A percentile compares a stretch with the other conserved stretches of the same genome.
These are phyloP conservation scores for Arachnomyces sp. DNA, from an alignment of 2,329 filamentous ascomycete species.

Conservation along the genomic window DNA sequence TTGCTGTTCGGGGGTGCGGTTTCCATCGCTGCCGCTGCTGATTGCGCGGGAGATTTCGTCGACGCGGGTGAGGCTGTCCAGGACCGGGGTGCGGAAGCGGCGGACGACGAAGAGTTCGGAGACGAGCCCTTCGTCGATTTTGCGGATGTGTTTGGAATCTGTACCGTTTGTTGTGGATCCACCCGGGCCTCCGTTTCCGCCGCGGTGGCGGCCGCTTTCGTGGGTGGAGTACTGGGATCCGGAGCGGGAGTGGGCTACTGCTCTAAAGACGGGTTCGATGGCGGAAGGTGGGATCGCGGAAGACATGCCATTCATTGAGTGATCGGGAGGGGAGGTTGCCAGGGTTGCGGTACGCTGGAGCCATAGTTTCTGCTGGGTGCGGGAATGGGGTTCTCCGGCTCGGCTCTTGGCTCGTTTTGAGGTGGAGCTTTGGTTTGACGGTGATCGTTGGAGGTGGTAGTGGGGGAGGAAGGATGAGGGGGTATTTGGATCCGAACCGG, in stretches of 20 bases:
- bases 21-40: constrained; percentile 10
- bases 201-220: constrained; percentile 18
- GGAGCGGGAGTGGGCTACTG: constrained; percentile 22
- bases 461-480: constrained; percentile 40
- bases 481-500: constrained; percentile 37
- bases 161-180: constrained; percentile 22
- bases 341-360: constrained; percentile 38
- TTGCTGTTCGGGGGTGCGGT: constrained; percentile 4
- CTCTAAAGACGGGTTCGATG: constrained; percentile 28
- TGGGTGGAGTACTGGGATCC: constrained; percentile 11
- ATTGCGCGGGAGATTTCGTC: constrained; percentile 16
- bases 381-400: constrained; percentile 34
- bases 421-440: constrained; percentile 25
- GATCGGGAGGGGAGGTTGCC: constrained; percentile 36
- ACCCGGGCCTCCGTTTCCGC: constrained; percentile 21
- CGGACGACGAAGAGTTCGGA: constrained; percentile 38
- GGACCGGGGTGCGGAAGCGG: constrained; percentile 37
- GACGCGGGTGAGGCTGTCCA: constrained; percentile 35
- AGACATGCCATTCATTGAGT: constrained; percentile 22
- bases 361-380: constrained; percentile 42
- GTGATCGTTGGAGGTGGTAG: constrained; percentile 39
- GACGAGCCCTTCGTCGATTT: constrained; percentile 37
- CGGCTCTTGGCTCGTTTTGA: constrained; percentile 24
- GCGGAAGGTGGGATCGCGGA: constrained; percentile 25
- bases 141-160: constrained; percentile 33